Base-by-base conservation (phyloP, 768 basidiomycete species). In the Mycena maculata region DNA sequence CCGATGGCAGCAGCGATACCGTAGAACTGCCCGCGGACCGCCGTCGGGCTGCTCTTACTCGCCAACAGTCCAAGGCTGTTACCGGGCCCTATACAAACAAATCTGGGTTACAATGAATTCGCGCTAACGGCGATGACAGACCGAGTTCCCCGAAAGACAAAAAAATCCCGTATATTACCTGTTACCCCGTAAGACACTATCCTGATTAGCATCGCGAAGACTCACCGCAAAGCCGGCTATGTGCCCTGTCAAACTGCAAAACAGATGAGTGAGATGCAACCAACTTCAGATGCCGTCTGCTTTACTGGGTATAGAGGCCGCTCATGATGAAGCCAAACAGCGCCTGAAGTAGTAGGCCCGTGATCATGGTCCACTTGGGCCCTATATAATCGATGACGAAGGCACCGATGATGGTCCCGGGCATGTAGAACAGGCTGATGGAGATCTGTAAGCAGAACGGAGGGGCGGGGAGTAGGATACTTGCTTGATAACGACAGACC, bases 141-240 rank as follows among this genome's bases (percentile, higher is more conserved):
- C 93, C 94, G 28, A 95, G 80, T 80, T 96, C 96, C 48, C 96
- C 96, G 62, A 95, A 91, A 72, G 87, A 89, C 72, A 96, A 75
- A 86, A 98, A 98, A 50, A 98, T 88, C 15, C 96, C 96, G 72
- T 97, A 97, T 8, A 97, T 81, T 36, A 96, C 88, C 87, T 89
- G 62, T 45, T 20, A 48, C n/a, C 41, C 28, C 42, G 11, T 48
- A 6, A 49, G 36, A 71, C 15, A 63, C 44, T 16, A 20, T 7
- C 15, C 16, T 6, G 23, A 0, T 39, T 59, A 5, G n/a, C 13
- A n/a, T 42, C 13, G 33, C 13, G 22, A 47, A 20, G 25, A 78
- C 86, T 71, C 67, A 90, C 90, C 27, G 92, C 91, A 67, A 94
- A 95, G 9, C 83, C 93, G 22, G 78, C 92, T 54, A 94, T 84